Conservation (phyloP, 352 stramenopile genomes). For the Globisporangium polare region DNA sequence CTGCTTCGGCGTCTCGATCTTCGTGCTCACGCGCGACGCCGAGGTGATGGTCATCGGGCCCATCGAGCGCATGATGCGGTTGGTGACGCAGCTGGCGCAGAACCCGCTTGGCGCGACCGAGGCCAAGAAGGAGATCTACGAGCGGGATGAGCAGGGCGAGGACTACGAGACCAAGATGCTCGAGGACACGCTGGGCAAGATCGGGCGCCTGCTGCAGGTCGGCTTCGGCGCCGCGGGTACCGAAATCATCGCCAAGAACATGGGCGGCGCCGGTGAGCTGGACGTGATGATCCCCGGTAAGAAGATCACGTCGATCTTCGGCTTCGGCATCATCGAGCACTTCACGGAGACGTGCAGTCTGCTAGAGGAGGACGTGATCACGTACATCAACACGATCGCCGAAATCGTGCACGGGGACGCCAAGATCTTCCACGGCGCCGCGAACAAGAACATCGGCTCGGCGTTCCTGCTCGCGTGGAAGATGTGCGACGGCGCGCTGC, state of each 20-base stretch:
- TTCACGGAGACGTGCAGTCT: slow-evolving; percentile 93
- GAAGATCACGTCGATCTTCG: slow-evolving; percentile 96
- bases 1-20: slow-evolving; percentile 87
- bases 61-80: slow-evolving; percentile 95
- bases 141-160: slow-evolving; percentile 58
- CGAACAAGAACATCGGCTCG: slow-evolving; percentile 96
- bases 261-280: slow-evolving; percentile 88
- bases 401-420: slow-evolving; percentile 94
- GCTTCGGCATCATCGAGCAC: slow-evolving; percentile 95
- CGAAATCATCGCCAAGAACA: slow-evolving; percentile 98
- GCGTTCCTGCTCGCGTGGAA: slow-evolving; percentile 95
- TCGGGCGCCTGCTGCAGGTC: slow-evolving; percentile 93
- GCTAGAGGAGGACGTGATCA: slow-evolving; percentile 95
- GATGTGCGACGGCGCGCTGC: slow-evolving; percentile 89
- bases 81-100: slow-evolving; percentile 64
- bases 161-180: slow-evolving; percentile 97
- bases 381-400: slow-evolving; percentile 97
- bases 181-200: slow-evolving; percentile 93
- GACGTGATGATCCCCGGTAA: slow-evolving; percentile 98
- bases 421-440: slow-evolving; percentile 91
- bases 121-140: slow-evolving; percentile 68
- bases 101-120: slow-evolving; percentile 71
- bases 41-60: slow-evolving; percentile 94
- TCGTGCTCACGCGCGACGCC: slow-evolving; percentile 92
- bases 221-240: slow-evolving; percentile 96